Evolutionary conservation across 306 rosid species (phyloP), one percentile per base, ranked within the genome.

Genomic region (Trichosanthes truncata): DNA sequence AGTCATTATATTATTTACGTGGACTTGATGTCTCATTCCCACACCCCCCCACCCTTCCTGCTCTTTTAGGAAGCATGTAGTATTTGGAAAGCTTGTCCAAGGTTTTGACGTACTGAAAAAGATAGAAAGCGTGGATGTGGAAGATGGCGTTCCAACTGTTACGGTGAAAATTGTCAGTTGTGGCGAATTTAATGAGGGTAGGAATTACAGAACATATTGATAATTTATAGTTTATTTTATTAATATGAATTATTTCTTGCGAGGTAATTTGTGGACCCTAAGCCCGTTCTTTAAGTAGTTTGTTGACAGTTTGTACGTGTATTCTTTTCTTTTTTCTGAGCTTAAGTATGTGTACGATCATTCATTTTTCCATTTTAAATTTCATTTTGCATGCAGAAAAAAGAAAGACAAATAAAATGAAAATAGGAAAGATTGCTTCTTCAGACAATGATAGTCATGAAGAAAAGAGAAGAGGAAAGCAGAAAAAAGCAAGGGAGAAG

Each of bases 161-260:
- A 90, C 97, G 35, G 97, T 95, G 78, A 95, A 95, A 89, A 90
- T 95, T 36, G 84, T 95, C 82, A 84, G 89, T 74, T 91, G 96
- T 84, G 99, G 99, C 68, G 99, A 95, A 88, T 83, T 84, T 84
- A 88, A 43, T 21, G 93, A 87, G 78, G 97, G 99, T 95, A 84
- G 83, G 82, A 72, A 67, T 84, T 62, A 6, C 25, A 23, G 20
- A 11, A 29, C 53, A 61, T 11, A 45, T 41, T 7, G 57, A 38
- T 40, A 5, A 57, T 17, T 56, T 77, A 10, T 51, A 51, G 21
- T 29, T 45, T 74, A 49, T 51, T 25, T 56, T 46, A 46, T 26
- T 72, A 25, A 25, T 14, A 51, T 25, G 38, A 45, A 46, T 48
- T 25, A 7, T 38, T 77, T 77, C 2, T 57, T 77, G 80, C 15